phyloP scores from a whole-genome alignment of 208 protist genomes.

The Borovskyia barvae region DNA sequence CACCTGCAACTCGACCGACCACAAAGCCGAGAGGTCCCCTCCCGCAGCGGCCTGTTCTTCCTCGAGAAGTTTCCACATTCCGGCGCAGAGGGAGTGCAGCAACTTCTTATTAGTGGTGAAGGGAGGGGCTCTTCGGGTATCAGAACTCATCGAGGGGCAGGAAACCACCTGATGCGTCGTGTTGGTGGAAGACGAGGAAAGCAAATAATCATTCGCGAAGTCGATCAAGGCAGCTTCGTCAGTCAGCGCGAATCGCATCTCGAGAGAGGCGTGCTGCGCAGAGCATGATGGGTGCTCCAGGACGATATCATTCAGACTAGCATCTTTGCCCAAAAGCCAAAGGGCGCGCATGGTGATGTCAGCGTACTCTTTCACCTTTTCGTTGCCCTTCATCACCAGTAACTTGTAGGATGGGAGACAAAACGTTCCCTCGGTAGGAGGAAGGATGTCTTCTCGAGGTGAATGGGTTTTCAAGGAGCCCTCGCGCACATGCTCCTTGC shows the following conservation, averaged over 20 bases:
- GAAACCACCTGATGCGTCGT: no score
- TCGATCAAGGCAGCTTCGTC: conserved; percentile 12
- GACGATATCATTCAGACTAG: conserved; percentile 50
- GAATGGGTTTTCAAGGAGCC: not conserved
- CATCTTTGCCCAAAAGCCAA: conserved; percentile 70
- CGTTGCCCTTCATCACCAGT: conserved; percentile 52
- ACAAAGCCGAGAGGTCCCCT: conserved; percentile 33
- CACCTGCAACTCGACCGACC: conserved; percentile 68
- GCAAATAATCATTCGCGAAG: not conserved
- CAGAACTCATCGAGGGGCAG: no score
- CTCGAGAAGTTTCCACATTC: conserved; percentile 23
- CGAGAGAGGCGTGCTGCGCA: conserved; percentile 70
- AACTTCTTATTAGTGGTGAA: not conserved
- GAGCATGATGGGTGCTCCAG: conserved; percentile 84
- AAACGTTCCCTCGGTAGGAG: conserved; percentile 5
- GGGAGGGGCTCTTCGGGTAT: no score
- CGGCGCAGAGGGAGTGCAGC: conserved; percentile 24
- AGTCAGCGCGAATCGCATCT: conserved; percentile 55
- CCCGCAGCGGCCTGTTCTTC: conserved; percentile 27
- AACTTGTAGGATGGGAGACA: conserved; percentile 61
- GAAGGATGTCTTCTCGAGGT: not conserved
- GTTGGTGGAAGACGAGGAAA: not conserved
- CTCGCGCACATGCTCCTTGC: not conserved
- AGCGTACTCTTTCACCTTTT: conserved; percentile 27
- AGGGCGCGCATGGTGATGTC: conserved; percentile 44